Base-by-base conservation (phyloP, 1,284 basidiomycete genomes). In the Ganoderma lingzhi region DNA sequence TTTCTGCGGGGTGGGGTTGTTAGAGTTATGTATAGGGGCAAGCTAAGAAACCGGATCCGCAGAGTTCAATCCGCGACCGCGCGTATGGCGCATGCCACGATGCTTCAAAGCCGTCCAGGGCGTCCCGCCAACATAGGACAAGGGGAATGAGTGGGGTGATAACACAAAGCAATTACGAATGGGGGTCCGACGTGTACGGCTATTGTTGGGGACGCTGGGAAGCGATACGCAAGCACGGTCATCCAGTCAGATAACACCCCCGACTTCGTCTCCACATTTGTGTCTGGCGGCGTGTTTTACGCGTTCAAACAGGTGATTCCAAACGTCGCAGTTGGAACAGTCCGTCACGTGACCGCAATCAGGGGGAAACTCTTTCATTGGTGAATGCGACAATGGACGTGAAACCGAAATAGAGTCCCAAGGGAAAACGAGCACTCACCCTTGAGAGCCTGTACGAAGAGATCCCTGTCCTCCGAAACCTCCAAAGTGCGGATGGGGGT, bases 401-500 rank as follows among this genome's bases (percentile, higher is more conserved):
- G 39, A 15, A 41, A 6, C 44, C 64, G 60, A 30, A n/a, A 64
- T 37, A 17, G 15, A 44, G 48, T 53, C 59, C 51, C 61, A n/a
- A 39, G 44, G 4, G 28, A 39, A 6, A 19, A 30, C 45, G 56
- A 61, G 37, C 9, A 65, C 82, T 60, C 68, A 96, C 96, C 94
- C 83, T 98, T 98, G 67, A 99, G 86, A 71, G 98, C 98, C 84
- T 98, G 91, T 39, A 97, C 96, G 83, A 99, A 99, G 62, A 99
- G 87, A 77, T 99, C 95, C 74, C 98, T 92, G 82, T 99, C 98
- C 82, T 99, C 98, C 23, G 96, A 96, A 62, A 99, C 92, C 80
- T 99, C 97, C 71, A 99, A 87, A 6, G 96, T 98, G 76, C 90
- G 88, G 78, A 98, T 98, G 14, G 96, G 96, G 51, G 97, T 99